Percentiles rank a stretch among this genome's conserved stretches.
Evolutionary conservation across 2,329 filamentous ascomycete genomes (phyloP).

Genomic region (Polytolypa hystricis): DNA sequence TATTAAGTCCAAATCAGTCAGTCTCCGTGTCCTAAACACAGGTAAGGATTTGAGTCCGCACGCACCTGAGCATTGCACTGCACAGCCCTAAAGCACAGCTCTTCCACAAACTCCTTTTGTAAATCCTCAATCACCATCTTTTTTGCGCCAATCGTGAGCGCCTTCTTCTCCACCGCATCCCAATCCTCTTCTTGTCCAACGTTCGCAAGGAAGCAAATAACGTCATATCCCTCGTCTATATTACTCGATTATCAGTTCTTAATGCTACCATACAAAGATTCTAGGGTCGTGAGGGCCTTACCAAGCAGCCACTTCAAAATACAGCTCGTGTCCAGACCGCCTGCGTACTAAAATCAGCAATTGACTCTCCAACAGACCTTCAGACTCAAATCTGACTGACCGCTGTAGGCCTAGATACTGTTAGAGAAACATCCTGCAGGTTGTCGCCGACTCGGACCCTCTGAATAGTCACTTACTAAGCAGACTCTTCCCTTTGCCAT

Average conservation of each 20-base stretch:
- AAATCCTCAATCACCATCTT: constrained; percentile 55
- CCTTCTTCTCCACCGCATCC: constrained; percentile 61
- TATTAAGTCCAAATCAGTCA: constrained; percentile 28
- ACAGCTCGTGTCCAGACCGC: constrained; percentile 50
- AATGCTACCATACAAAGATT: no score
- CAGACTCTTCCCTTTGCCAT: no score
- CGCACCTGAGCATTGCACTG: constrained; percentile 48
- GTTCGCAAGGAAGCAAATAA: constrained; percentile 58
- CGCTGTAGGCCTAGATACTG: no score
- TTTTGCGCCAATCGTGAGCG: constrained; percentile 55
- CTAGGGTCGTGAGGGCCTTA: no score
- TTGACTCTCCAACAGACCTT: no score
- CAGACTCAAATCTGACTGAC: no score
- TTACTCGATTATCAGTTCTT: no score
- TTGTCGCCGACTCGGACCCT: no score
- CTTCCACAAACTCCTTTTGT: constrained; percentile 64
- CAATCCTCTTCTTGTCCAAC: constrained; percentile 68
- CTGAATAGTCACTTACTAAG: no score
- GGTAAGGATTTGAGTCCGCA: no score
- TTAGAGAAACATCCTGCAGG: no score
- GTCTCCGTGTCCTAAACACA: constrained; percentile 52
- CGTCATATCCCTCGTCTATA: constrained; percentile 44
- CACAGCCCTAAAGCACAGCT: constrained; percentile 69
- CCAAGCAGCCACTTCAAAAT: constrained; percentile 38
- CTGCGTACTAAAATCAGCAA: constrained; percentile 30